Evolutionary conservation across 2,329 filamentous ascomycete genomes (phyloP).

Genomic region (Trichoderma sp.): DNA sequence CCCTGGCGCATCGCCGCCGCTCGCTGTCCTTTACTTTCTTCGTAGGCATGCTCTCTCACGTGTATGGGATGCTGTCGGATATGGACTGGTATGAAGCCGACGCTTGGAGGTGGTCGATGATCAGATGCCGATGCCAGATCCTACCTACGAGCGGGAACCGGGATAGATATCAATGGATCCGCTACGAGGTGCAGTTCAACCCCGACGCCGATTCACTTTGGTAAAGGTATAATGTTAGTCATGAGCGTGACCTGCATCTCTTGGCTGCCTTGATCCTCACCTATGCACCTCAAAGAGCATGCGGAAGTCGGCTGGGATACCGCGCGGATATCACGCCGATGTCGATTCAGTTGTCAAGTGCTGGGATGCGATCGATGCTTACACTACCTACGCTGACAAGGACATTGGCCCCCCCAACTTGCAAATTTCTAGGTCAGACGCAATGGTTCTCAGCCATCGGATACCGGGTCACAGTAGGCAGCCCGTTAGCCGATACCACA

Average conservation of each 20-base stretch:
- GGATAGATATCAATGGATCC: neutral
- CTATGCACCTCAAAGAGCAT: neutral
- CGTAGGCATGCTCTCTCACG: neutral
- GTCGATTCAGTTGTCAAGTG: neutral
- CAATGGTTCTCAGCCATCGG: neutral
- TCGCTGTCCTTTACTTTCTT: slow-evolving; percentile 12
- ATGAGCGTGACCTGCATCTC: neutral
- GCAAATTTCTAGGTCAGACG: too few species aligned
- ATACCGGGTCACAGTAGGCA: neutral
- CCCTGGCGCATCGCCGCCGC: slow-evolving; percentile 1
- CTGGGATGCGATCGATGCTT: neutral
- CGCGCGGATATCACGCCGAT: neutral
- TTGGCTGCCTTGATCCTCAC: neutral
- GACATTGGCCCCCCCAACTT: neutral
- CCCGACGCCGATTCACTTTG: neutral
- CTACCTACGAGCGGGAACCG: neutral
- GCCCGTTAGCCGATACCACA: neutral
- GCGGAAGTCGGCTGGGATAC: neutral
- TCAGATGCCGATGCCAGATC: neutral
- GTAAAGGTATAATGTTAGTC: neutral
- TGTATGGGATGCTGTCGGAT: neutral
- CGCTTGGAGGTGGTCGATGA: neutral
- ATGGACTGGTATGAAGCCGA: slow-evolving; percentile 2
- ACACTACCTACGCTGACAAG: slow-evolving; percentile 3
- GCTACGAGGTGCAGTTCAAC: neutral